Percentiles rank a stretch among this genome's conserved stretches.
phyloP scores from a whole-genome alignment of 371 early-diverging fungal species.

The Sporodiniella umbellata region DNA sequence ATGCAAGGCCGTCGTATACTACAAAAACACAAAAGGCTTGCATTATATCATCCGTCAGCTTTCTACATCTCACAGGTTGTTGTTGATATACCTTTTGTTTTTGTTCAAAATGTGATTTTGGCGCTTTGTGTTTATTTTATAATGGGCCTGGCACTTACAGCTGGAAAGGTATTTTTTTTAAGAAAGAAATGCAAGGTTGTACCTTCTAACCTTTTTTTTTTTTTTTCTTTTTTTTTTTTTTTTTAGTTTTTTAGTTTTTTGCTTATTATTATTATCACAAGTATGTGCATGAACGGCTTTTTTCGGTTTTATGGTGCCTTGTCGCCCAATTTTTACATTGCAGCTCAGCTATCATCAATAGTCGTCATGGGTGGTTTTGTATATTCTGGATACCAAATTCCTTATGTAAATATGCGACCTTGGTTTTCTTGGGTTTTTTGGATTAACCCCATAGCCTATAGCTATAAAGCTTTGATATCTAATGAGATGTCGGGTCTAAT shows the following conservation, averaged over 20 bases:
- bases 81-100: slow-evolving; percentile 41
- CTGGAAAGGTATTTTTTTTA: slow-evolving; percentile 38
- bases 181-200: too few relatives aligned
- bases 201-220: too few relatives aligned
- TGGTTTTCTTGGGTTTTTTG: background rate
- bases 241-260: slow-evolving; percentile 51
- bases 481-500: slow-evolving; percentile 59
- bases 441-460: too few relatives aligned
- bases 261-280: slow-evolving; percentile 43
- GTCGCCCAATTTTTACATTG: slow-evolving; percentile 55
- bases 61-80: slow-evolving; percentile 59
- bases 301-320: slow-evolving; percentile 60
- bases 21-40: slow-evolving; percentile 67
- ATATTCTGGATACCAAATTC: slow-evolving; percentile 60
- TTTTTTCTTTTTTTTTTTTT: slow-evolving; percentile 1
- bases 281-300: slow-evolving; percentile 59
- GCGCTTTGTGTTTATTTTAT: slow-evolving; percentile 53
- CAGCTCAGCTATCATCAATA: slow-evolving; percentile 52
- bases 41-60: slow-evolving; percentile 65
- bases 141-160: slow-evolving; percentile 48
- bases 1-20: slow-evolving; percentile 62
- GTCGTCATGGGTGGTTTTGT: slow-evolving; percentile 54
- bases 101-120: slow-evolving; percentile 37
- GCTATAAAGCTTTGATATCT: slow-evolving; percentile 30
- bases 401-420: too few relatives aligned